Base-by-base conservation (phyloP, 1,284 basidiomycete species). In the Ganoderma sp. region DNA sequence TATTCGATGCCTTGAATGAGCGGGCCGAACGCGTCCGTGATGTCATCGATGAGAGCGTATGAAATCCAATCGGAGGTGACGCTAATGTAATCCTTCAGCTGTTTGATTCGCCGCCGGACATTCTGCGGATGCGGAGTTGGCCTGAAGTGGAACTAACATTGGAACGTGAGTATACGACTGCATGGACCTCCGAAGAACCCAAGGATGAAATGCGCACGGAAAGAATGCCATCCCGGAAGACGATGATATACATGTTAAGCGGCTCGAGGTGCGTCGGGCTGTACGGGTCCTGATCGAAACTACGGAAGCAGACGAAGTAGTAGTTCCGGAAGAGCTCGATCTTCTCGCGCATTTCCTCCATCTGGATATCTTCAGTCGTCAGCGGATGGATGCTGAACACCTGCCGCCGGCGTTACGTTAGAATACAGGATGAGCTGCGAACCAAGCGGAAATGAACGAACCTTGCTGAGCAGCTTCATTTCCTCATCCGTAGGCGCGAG, bases 21-120 rank as follows among this genome's bases (percentile, higher is more conserved):
- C 17, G 98, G 98, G 1, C 97, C 98, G 80, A 99, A 99, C 4
- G 97, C 97, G 80, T 99, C 98, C 66, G 98, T 99, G 78, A 99
- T 99, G 82, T 99, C 98, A 81, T 99, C 98, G 78, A 99, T 99
- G 69, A 99, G 89, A 19, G 98, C 98, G 76, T 99, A 99, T 15
- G 97, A 99, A 75, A 99, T 99, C 98, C 98, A 99, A 82, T 99
- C 98, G 3, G 96, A 98, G 0, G 98, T 99, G 74, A 99, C 98
- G 72, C 90, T 94, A 81, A 99, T 99, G 82, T 99, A 99, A 84
- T 99, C 98, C 79, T 98, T 98, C 72, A 99, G 92, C 80, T 99
- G 98, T 83, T 99, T 99, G 80, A 99, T 99, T 42, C 98, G 94
- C 50, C 97, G 87, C 14, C 98, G 93, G 42, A 99, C 98, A 78